Base-by-base conservation (phyloP, 176 grass and related monocot genomes). In the Tillandsia fasciculata region DNA sequence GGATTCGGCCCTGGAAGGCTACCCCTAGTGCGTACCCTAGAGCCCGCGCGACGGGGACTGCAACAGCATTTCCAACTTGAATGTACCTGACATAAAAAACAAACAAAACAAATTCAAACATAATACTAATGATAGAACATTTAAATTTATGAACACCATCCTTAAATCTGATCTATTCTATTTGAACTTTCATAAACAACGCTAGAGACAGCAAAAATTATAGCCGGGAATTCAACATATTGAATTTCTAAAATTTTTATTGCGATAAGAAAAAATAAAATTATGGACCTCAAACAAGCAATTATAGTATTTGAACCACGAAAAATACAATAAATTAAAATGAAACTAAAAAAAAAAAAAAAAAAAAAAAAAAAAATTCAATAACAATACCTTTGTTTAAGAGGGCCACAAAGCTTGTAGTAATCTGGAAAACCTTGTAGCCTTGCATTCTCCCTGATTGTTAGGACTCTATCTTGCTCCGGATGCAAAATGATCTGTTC, bases 381-480 rank as follows among this genome's bases (percentile, higher is more conserved):
- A 65, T 50, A 4, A 14, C n/a, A 11, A 74, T 83, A 90, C 93
- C 80, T 78, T 48, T 92, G 78, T 65, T 97, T 97, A 2, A 85
- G 53, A 0, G 79, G 76, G 1, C 93, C 89, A 9, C 48, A 50
- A 57, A 92, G 27, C 26, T 77, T 71, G 29, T 97, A 90, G 53
- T 87, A 90, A 13, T 97, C 93, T 0, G 84, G 93, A 52, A 97
- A 97, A 0, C 93, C 93, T 47, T 97, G 93, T 1, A 97, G 33
- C n/a, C 89, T 85, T 13, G 89, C 89, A n/a, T 97, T 97, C 68
- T 97, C 93, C 9, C 89, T 52, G 3, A 92, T 70, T 14, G 83
- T 72, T 0, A 97, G 63, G 2, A 97, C 93, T 11, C 93, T 80
- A 26, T 87, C 81, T 65, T 96, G 89, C 9, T 11, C 28, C 0